Evolutionary conservation across 176 grass and related monocot genomes (phyloP).

Genomic region (Cocos nucifera): DNA sequence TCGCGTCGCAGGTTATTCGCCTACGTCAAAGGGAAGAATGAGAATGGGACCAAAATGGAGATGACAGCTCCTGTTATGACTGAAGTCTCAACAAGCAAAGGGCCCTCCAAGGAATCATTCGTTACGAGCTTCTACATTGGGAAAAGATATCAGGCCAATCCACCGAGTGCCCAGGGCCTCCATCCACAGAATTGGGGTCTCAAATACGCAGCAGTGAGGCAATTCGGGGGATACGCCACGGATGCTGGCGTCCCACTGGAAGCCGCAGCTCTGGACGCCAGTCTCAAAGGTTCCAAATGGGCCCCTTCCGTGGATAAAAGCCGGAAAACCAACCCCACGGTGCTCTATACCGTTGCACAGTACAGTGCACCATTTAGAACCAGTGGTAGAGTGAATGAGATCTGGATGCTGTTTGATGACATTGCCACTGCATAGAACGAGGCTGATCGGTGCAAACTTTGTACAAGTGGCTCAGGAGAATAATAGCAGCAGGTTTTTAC

Average conservation of each 20-base stretch:
- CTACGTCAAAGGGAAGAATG: constrained; percentile 92
- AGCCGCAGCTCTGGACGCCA: constrained; percentile 50
- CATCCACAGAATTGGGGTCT: constrained; percentile 40
- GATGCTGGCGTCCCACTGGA: constrained; percentile 48
- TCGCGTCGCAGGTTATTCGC: constrained; percentile 46
- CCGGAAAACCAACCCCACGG: too few species aligned
- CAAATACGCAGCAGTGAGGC: constrained; percentile 53
- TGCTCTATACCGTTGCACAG: too few species aligned
- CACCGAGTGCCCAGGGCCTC: constrained; percentile 60
- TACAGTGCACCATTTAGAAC: too few species aligned
- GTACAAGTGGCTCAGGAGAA: too few species aligned
- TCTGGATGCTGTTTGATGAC: too few species aligned
- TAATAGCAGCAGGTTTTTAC: too few species aligned
- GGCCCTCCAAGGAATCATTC: constrained; percentile 75
- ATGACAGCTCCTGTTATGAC: constrained; percentile 89
- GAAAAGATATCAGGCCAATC: constrained; percentile 56
- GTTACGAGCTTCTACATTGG: constrained; percentile 83
- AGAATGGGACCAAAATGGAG: constrained; percentile 53
- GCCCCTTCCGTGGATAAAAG: constrained; percentile 31
- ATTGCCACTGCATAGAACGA: too few species aligned
- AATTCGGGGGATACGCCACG: constrained; percentile 62
- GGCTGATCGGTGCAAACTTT: too few species aligned
- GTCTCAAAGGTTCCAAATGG: constrained; percentile 65
- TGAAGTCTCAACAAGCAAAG: constrained; percentile 60
- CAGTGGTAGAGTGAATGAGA: too few species aligned